Evolutionary conservation across 176 grass and related monocot genomes (phyloP).

Genomic region (Musa itinerans): DNA sequence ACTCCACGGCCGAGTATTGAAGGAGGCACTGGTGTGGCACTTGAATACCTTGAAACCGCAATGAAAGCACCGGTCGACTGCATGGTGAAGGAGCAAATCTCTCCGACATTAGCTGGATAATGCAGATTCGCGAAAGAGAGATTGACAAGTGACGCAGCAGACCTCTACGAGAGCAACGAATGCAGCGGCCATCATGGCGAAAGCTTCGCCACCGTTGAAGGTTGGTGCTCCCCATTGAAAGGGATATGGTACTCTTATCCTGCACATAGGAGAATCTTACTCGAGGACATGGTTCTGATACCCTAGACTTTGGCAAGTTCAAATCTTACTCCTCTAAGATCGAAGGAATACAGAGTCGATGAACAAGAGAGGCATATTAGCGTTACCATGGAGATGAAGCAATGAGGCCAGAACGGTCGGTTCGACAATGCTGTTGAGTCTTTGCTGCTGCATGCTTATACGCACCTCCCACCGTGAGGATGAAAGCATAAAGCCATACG

Average conservation of each 20-base stretch:
- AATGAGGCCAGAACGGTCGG: slow-evolving; percentile 3
- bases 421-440: slow-evolving; percentile 1
- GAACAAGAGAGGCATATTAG: too few species aligned
- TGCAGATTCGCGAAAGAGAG: too few species aligned
- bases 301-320: too few species aligned
- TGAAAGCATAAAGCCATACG: slow-evolving; percentile 9
- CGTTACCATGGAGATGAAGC: slow-evolving; percentile 6
- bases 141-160: background rate
- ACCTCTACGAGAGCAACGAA: slow-evolving; percentile 9
- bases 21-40: slow-evolving; percentile 5
- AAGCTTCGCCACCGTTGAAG: slow-evolving; percentile 10
- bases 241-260: slow-evolving; percentile 9
- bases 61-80: slow-evolving; percentile 1
- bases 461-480: slow-evolving; percentile 5
- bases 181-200: slow-evolving; percentile 13
- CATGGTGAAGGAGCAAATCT: background rate
- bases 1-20: slow-evolving; percentile 1
- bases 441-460: background rate
- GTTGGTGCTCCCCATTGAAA: slow-evolving; percentile 9
- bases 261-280: background rate
- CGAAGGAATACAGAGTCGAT: too few species aligned
- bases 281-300: too few species aligned
- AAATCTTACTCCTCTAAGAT: too few species aligned
- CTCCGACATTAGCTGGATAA: background rate
- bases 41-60: slow-evolving; percentile 8